Percentiles rank a stretch among this genome's conserved stretches.
Evolutionary conservation across 2,329 filamentous ascomycete genomes (phyloP).

Genomic region (Sarocladium kiliense): DNA sequence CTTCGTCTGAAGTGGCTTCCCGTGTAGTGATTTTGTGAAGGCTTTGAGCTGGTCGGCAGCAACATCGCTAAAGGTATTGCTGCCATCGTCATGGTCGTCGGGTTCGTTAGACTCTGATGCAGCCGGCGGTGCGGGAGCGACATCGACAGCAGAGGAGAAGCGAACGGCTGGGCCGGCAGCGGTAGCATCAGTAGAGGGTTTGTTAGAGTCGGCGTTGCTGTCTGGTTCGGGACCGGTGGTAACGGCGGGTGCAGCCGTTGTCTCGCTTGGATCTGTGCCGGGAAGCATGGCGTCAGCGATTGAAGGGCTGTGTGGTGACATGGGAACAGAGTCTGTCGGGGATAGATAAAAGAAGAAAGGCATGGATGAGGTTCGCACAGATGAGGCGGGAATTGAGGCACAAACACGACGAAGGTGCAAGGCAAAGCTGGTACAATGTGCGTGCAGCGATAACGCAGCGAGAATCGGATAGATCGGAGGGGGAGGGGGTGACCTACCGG

Average conservation of each 20-base stretch:
- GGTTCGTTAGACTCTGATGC: slow-evolving; percentile 16
- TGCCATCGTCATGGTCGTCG: slow-evolving; percentile 11
- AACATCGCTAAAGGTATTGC: slow-evolving; percentile 33
- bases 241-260: background rate
- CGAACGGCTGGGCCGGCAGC: slow-evolving; percentile 51
- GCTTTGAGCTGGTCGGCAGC: slow-evolving; percentile 62
- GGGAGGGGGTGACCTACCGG: slow-evolving; percentile 5
- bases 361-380: background rate
- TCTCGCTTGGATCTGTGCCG: background rate
- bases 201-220: background rate
- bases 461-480: slow-evolving; percentile 6
- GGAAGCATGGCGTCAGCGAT: slow-evolving; percentile 2
- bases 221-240: slow-evolving; percentile 2
- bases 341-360: background rate
- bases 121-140: slow-evolving; percentile 31
- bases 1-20: slow-evolving; percentile 71
- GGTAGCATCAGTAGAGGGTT: slow-evolving; percentile 9
- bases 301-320: background rate
- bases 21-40: slow-evolving; percentile 67
- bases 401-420: background rate
- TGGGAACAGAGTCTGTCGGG: background rate
- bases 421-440: background rate
- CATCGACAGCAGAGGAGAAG: slow-evolving; percentile 66
- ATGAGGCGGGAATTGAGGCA: background rate
- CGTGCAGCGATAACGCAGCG: slow-evolving; percentile 5